phyloP scores from a whole-genome alignment of 306 rosid species.

The Dalbergia oliveri region DNA sequence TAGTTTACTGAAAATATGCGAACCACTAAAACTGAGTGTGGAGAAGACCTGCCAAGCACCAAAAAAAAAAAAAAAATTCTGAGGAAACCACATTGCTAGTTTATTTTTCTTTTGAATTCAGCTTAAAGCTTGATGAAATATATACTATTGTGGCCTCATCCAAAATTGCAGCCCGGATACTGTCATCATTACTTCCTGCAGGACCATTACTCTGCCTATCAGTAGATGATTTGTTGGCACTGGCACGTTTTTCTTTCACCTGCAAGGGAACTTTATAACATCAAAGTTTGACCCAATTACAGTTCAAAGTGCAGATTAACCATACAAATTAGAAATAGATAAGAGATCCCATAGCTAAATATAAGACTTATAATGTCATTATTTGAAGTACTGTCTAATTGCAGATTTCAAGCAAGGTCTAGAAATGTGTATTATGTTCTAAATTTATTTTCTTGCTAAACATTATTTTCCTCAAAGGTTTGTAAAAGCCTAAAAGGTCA shows the following conservation, averaged over 20 bases:
- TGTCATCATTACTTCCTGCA: constrained; percentile 71
- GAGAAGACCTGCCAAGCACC: constrained; percentile 85
- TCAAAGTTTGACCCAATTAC: constrained; percentile 40
- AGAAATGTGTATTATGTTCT: constrained; percentile 12
- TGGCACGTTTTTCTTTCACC: constrained; percentile 68
- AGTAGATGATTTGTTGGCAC: constrained; percentile 56
- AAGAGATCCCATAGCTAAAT: neutral
- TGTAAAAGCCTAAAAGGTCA: neutral
- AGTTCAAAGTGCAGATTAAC: constrained; percentile 23
- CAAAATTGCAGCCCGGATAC: constrained; percentile 73
- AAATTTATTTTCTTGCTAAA: constrained; percentile 27
- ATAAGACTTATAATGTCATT: constrained; percentile 24
- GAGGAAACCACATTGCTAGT: constrained; percentile 38
- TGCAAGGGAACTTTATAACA: constrained; percentile 50
- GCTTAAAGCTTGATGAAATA: constrained; percentile 32
- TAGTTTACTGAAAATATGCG: constrained; percentile 76
- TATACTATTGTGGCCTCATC: constrained; percentile 93
- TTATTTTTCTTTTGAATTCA: constrained; percentile 13
- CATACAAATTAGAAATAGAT: constrained; percentile 31
- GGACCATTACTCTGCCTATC: constrained; percentile 72
- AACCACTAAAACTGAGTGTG: constrained; percentile 94
- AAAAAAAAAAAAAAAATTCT: constrained; percentile 36
- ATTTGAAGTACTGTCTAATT: neutral
- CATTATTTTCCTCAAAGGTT: constrained; percentile 18
- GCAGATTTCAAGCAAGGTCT: neutral